Base-by-base conservation (phyloP, 2,329 filamentous ascomycete species). In the Endothia cerciana region DNA sequence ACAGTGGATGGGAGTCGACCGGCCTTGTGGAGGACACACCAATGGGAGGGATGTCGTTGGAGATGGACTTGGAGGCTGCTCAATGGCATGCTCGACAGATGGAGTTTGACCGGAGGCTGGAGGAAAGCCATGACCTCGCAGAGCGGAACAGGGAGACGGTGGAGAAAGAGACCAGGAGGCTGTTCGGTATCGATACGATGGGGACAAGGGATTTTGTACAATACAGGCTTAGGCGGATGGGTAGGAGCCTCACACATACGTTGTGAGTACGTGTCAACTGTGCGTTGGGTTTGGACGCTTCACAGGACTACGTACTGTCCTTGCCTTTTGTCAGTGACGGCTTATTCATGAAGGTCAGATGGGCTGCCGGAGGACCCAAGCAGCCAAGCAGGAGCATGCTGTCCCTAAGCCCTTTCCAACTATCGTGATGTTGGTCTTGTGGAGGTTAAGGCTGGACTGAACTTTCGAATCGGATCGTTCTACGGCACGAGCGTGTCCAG, bases 1-100 rank as follows among this genome's bases (percentile, higher is more conserved):
- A 61, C 30, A 61, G 10, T 8, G 59, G 59, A 4, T 61, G 59
- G 59, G 45, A 51, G 45, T 38, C 59, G 28, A 49, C n/a, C 8
- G 59, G 59, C 6, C 59, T 61, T 4, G 59, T 45, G 19, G 59
- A 61, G 45, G 59, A 61, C 45, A 61, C 59, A 5, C 59, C 45
- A 19, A 61, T 61, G 59, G 59, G 45, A 10, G 59, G 59, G 1
- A 40, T 61, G 19, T 49, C 43, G 15, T 8, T 22, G 36, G 59
- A 61, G 28, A 60, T 61, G 59, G 45, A 61, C 40, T 13, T 49
- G 3, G 45, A 51, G 30, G 59, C 45, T 15, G 59, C 43, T 22
- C 43, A 25, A 19, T 61, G 59, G 59, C 59, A 43, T 19, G 41
- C 40, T 2, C 17, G 28, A 17, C 58, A 60, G 41, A 2, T 38